Base-by-base conservation (phyloP, 441 rosid species). In the Biscutella laevigata region DNA sequence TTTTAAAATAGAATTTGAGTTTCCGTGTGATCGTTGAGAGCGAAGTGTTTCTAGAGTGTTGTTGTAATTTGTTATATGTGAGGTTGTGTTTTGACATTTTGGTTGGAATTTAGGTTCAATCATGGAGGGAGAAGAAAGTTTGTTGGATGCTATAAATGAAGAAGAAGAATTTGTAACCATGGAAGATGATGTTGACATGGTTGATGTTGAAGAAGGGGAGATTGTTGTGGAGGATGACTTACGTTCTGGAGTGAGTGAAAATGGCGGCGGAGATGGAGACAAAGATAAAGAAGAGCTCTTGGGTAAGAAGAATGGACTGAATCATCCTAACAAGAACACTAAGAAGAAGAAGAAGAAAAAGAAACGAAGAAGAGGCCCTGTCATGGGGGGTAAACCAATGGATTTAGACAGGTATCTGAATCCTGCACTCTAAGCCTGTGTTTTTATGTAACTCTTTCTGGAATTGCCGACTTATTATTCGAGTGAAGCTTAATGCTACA, bases 141-240 rank as follows among this genome's bases (percentile, higher is more conserved):
- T 86, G 46, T 44, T 79, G 45, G 86, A 68, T 36, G 77, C 74
- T 47, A 71, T 75, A 22, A 71, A 62, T 35, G 91, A 78, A 37
- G 92, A 72, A 13, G 77, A 72, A 0, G 71, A 62, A 19, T 59
- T 61, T 0, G 87, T 66, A 17, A 70, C 39, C 24, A 59, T 22
- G 13, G 76, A 72, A 24, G n/a, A n/a, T n/a, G 97, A 90, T 76
- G 72, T 78, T 32, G 95, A 90, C 39, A 90, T 90, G 97, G 70
- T 70, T 46, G 95, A 90, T 56, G 81, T 72, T 2, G 94, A 86
- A 67, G 97, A 90, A 68, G 95, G 97, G 22, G 91, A 86, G 73
- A 38, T 86, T 17, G 59, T 64, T 20, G 62, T 57, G 29, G 89
- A 75, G 12, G 15, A 51, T 10, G 61, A 33, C 7, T n/a, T 59